Evolutionary conservation across 2,329 filamentous ascomycete species (phyloP).

Genomic region (Epichloe uncinata): DNA sequence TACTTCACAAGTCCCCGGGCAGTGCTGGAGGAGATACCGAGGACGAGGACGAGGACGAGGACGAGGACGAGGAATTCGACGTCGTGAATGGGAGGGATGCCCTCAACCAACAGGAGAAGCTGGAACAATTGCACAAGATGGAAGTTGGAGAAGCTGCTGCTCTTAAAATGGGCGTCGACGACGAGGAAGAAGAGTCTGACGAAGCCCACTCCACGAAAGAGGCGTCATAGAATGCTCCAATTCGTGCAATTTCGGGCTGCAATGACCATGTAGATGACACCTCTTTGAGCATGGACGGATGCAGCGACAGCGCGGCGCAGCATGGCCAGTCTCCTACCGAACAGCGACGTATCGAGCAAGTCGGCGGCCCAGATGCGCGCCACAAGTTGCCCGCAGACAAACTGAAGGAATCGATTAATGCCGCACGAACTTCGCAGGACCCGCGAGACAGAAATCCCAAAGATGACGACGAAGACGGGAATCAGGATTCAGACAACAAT

Average conservation of each 20-base stretch:
- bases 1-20: conserved; percentile 14
- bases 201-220: conserved; percentile 12
- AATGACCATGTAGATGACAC: not conserved
- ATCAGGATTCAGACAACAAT: not conserved
- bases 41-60: conserved; percentile 17
- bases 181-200: conserved; percentile 25
- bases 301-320: not conserved
- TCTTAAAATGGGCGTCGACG: conserved; percentile 26
- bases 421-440: too few relatives aligned
- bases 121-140: conserved; percentile 43
- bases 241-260: conserved; percentile 1
- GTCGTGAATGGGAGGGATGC: conserved; percentile 30
- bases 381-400: not conserved
- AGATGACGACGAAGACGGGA: not conserved
- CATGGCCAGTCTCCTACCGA: not conserved
- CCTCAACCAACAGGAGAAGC: conserved; percentile 33
- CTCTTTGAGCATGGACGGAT: not conserved
- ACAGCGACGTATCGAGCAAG: not conserved
- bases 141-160: conserved; percentile 45
- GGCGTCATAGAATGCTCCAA: conserved; percentile 20
- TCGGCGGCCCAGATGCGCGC: not conserved
- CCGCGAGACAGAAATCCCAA: not conserved
- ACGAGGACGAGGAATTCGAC: conserved; percentile 29
- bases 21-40: conserved; percentile 28
- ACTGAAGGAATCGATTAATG: not conserved